phyloP scores from a whole-genome alignment of 805 yeast genomes.

The Isabelozyma pseudorhagii region DNA sequence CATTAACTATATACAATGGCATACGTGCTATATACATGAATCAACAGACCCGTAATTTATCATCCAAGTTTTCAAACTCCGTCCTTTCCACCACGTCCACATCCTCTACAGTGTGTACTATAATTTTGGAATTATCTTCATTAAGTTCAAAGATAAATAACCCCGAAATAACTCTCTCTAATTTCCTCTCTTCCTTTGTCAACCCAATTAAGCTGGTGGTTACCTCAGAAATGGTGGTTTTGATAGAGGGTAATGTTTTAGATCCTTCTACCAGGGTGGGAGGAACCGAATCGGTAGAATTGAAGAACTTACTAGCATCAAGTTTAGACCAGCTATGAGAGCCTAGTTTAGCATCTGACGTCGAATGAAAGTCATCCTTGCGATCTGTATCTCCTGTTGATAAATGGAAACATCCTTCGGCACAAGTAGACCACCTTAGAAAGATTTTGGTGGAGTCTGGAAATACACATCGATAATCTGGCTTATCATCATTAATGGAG shows the following conservation, averaged over 20 bases:
- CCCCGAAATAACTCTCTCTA: constrained; percentile 49
- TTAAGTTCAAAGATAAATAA: constrained; percentile 64
- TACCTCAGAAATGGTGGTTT: constrained; percentile 23
- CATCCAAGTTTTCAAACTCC: constrained; percentile 22
- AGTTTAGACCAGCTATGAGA: constrained; percentile 38
- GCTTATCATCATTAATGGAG: not conserved
- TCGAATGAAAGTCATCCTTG: constrained; percentile 17
- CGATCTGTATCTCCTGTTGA: constrained; percentile 5
- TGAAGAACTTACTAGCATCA: constrained; percentile 21
- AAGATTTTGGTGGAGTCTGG: constrained; percentile 47
- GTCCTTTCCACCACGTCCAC: constrained; percentile 53
- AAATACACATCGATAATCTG: constrained; percentile 24
- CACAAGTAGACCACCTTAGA: constrained; percentile 57
- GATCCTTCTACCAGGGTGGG: not conserved
- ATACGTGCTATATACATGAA: not conserved
- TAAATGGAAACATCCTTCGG: constrained; percentile 50
- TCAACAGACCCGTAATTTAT: constrained; percentile 26
- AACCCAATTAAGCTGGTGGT: constrained; percentile 34
- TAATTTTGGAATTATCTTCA: constrained; percentile 49
- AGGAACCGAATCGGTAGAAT: not conserved
- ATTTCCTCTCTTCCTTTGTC: constrained; percentile 19
- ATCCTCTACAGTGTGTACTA: constrained; percentile 66
- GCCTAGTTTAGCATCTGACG: constrained; percentile 39
- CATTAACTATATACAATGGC: constrained; percentile 5
- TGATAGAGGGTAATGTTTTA: constrained; percentile 13